These are phyloP conservation scores for Fusarium sambucinum DNA, from an alignment of 2,329 filamentous ascomycete genomes.

Conservation along the genomic window DNA sequence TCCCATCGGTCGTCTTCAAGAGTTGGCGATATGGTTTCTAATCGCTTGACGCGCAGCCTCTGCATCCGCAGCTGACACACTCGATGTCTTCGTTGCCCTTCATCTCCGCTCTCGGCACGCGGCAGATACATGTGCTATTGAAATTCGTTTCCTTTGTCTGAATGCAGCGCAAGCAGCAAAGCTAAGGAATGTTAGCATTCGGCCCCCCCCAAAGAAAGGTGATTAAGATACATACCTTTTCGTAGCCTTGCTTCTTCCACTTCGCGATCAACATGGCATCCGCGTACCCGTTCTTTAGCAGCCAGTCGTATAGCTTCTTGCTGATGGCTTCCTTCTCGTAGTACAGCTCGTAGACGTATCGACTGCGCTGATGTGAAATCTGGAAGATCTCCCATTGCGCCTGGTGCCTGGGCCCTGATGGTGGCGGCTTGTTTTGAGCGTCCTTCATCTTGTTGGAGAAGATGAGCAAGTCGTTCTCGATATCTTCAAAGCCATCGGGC, in stretches of 20 bases:
- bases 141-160: slow-evolving; percentile 99
- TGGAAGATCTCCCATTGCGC: slow-evolving; percentile 98
- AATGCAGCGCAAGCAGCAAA: slow-evolving; percentile 95
- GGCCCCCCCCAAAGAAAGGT: neutral
- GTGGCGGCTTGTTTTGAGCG: slow-evolving; percentile 89
- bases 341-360: slow-evolving; percentile 97
- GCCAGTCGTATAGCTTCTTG: slow-evolving; percentile 92
- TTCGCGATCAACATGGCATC: slow-evolving; percentile 97
- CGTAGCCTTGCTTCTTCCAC: slow-evolving; percentile 99
- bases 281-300: slow-evolving; percentile 96
- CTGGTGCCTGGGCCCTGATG: slow-evolving; percentile 85
- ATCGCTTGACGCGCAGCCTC: slow-evolving; percentile 89
- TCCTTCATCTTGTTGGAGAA: slow-evolving; percentile 95
- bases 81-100: slow-evolving; percentile 92
- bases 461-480: slow-evolving; percentile 86
- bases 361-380: slow-evolving; percentile 89
- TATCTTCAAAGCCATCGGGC: slow-evolving; percentile 87
- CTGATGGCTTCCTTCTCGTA: slow-evolving; percentile 97
- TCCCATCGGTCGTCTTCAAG: neutral
- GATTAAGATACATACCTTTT: slow-evolving; percentile 75
- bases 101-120: slow-evolving; percentile 88
- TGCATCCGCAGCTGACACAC: slow-evolving; percentile 94
- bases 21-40: slow-evolving; percentile 54
- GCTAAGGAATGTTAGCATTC: slow-evolving; percentile 60
- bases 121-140: slow-evolving; percentile 96